Conservation (phyloP, 2,329 filamentous ascomycete genomes). For the Biscogniauxia marginata region DNA sequence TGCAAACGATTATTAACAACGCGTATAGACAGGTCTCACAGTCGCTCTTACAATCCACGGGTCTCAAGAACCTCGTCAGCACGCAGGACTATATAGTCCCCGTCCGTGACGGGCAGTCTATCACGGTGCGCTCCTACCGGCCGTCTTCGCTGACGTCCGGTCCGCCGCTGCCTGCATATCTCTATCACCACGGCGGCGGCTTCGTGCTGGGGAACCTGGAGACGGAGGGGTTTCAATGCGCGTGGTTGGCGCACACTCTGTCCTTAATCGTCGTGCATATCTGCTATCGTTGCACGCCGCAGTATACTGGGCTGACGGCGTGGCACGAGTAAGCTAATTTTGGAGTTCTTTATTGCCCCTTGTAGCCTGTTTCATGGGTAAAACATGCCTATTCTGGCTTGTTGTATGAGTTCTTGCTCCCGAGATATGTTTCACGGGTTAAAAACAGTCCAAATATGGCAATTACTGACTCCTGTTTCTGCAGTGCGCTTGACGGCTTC, state of each 20-base stretch:
- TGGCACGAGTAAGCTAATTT: too few relatives aligned
- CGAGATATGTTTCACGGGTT: too few relatives aligned
- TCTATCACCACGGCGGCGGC: constrained; percentile 53
- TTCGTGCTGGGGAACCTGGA: constrained; percentile 49
- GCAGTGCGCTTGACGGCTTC: constrained; percentile 49
- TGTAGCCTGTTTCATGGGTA: too few relatives aligned
- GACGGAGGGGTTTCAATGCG: constrained; percentile 48
- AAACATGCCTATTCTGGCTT: too few relatives aligned
- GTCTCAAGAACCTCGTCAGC: constrained; percentile 8
- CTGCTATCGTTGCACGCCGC: constrained; percentile 53
- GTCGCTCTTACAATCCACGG: constrained; percentile 23
- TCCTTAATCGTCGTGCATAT: constrained; percentile 47
- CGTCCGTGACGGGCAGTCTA: constrained; percentile 42
- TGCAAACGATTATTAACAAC: constrained; percentile 32
- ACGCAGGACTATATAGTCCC: constrained; percentile 36
- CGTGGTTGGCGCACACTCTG: constrained; percentile 38
- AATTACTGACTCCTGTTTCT: too few relatives aligned
- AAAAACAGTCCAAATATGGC: too few relatives aligned
- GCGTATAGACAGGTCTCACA: constrained; percentile 26
- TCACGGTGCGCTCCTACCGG: constrained; percentile 47
- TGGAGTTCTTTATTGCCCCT: too few relatives aligned
- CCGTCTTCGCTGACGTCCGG: constrained; percentile 33
- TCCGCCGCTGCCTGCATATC: constrained; percentile 39
- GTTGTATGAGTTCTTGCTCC: too few relatives aligned
- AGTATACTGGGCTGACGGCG: constrained; percentile 44